Evolutionary conservation across 2,329 filamentous ascomycete species (phyloP), one percentile per base, ranked within the genome.

Genomic region (Colletotrichum sp.): DNA sequence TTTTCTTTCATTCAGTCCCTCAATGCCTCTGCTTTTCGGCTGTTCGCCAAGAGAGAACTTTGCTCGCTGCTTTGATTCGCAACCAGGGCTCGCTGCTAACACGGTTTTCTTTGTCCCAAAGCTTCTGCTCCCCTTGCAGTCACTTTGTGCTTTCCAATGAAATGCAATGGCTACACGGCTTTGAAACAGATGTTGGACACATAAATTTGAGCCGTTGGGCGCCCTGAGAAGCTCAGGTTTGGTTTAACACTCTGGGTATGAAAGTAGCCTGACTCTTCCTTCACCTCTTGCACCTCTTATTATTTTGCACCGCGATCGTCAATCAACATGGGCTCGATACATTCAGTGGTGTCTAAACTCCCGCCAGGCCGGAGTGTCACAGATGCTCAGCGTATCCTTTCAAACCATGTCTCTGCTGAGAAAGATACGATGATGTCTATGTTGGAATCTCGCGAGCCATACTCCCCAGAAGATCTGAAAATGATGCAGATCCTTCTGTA

Each of bases 361-460:
- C 12, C 3, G 3, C 10, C 6, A 8, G 5, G n/a, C 3, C 44
- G 3, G 1, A 13, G 0, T 22, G 10, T 2, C n/a, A 1, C 3
- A 52, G n/a, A 24, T 13, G 2, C 44, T 22, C 6, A 22, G n/a
- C n/a, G 0, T 52, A 22, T 4, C 18, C 1, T 2, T 3, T 22
- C 4, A 8, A 22, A 24, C n/a, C 0, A 52, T 13, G n/a, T 22
- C 44, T 12, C 55, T 18, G 3, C 13, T 1, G 55, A 59, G 15
- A 16, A 3, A 2, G 8, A 59, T 6, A 2, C 16, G 0, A 6
- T 59, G 55, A 0, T 59, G 3, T 59, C 15, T 7, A 1, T 59
- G 3, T 28, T 59, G 22, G 26, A 3, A 16, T 2, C 55, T 18
- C 55, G 55, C 2, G 15, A 59, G 55, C 55, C 55, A 4, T 28